Conservation (phyloP, 2,329 filamentous ascomycete genomes). For the Thelonectria discophora region DNA sequence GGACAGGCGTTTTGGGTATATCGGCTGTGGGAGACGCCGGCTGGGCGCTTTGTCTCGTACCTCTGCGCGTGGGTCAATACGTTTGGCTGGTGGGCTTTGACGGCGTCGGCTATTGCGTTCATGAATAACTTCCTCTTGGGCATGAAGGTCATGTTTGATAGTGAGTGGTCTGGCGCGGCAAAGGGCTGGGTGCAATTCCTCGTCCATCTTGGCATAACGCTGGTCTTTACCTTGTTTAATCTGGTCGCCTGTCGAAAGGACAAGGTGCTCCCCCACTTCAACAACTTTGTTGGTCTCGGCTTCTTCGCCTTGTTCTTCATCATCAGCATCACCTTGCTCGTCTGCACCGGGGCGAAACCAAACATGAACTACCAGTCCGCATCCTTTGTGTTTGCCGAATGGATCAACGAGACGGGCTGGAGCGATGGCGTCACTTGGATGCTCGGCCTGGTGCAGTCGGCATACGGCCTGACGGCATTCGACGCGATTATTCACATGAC, state of each 20-base stretch:
- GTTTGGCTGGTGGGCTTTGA: constrained; percentile 67
- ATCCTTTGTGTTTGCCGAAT: constrained; percentile 61
- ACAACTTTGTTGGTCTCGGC: constrained; percentile 63
- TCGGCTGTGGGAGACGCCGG: constrained; percentile 47
- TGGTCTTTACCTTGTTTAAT: constrained; percentile 60
- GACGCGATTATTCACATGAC: constrained; percentile 68
- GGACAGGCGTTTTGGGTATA: constrained; percentile 66
- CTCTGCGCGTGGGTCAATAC: constrained; percentile 68
- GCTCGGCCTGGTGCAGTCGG: constrained; percentile 63
- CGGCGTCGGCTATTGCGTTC: constrained; percentile 64
- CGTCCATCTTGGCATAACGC: constrained; percentile 62
- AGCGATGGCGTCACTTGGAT: constrained; percentile 64
- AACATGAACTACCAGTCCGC: constrained; percentile 57
- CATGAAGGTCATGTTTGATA: constrained; percentile 63
- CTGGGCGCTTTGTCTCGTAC: constrained; percentile 61
- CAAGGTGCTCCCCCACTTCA: constrained; percentile 56
- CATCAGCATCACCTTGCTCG: constrained; percentile 60
- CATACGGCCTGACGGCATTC: constrained; percentile 60
- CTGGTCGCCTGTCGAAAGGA: constrained; percentile 58
- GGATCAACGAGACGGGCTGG: constrained; percentile 58
- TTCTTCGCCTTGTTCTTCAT: constrained; percentile 62
- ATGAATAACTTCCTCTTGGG: constrained; percentile 66
- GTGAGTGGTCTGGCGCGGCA: constrained; percentile 53
- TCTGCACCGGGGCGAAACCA: constrained; percentile 56
- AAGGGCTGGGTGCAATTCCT: constrained; percentile 63